Evolutionary conservation across 1,284 basidiomycete genomes (phyloP).

Genomic region (Heterobasidion irregulare): DNA sequence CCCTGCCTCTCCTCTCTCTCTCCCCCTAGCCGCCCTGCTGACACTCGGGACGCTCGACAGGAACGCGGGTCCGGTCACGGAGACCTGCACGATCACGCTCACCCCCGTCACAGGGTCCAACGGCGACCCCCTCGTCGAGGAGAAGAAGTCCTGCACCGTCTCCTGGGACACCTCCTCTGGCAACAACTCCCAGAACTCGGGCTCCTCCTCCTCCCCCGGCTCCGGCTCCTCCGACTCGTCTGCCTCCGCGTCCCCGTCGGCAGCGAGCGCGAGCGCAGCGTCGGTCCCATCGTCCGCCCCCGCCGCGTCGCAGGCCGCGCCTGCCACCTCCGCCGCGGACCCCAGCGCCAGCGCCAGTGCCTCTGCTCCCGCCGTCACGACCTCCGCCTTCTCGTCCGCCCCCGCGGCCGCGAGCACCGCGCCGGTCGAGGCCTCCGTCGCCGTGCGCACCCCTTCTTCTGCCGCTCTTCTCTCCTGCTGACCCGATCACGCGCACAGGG

Average conservation of each 20-base stretch:
- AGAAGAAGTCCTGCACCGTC: constrained; percentile 51
- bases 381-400: not conserved
- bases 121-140: constrained; percentile 42
- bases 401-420: constrained; percentile 4
- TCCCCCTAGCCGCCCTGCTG: not conserved
- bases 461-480: not conserved
- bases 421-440: not conserved
- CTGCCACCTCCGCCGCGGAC: not conserved
- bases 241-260: constrained; percentile 1
- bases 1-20: not conserved
- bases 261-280: not conserved
- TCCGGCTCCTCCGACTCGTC: constrained; percentile 11
- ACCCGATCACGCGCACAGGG: not conserved
- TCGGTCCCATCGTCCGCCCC: not conserved
- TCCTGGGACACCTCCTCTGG: constrained; percentile 15
- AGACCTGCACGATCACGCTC: constrained; percentile 58
- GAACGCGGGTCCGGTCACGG: constrained; percentile 27
- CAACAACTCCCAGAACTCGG: constrained; percentile 10
- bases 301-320: not conserved
- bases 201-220: constrained; percentile 14
- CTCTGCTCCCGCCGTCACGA: not conserved
- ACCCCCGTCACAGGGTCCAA: constrained; percentile 37
- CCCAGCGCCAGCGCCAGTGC: not conserved
- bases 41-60: not conserved
- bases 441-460: not conserved